Evolutionary conservation across 1,284 basidiomycete species (phyloP), one percentile per base, ranked within the genome.

Genomic region (Takashimella tepidaria): DNA sequence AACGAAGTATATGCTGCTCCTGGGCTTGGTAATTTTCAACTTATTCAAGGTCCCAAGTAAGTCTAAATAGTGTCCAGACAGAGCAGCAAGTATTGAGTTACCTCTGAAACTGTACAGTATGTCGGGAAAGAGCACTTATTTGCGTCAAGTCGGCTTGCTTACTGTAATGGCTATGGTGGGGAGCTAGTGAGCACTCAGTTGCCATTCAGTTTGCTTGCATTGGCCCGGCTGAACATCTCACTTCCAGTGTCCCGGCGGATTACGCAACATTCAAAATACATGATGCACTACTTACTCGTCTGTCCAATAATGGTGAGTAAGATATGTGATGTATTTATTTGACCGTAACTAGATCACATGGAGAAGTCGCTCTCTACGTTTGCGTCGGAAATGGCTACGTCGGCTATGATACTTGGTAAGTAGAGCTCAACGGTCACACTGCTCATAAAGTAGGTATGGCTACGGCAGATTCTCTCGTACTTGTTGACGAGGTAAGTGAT

Each of bases 91-190:
- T n/a, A n/a, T n/a, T n/a, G n/a, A n/a, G n/a, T n/a, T n/a, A n/a
- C n/a, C n/a, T n/a, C n/a, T n/a, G n/a, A n/a, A n/a, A n/a, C n/a
- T n/a, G n/a, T n/a, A n/a, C n/a, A n/a, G n/a, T 68, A 92, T 92
- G 89, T 88, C 88, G 25, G 89, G 84, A 1, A 98, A 98, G 75
- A 95, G 88, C 68, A 97, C 92, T 0, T 93, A 92, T 66, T 78
- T 98, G 10, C 82, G 85, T 19, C 92, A 96, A 69, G 82, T 92
- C 25, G 93, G 87, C 0, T 78, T 97, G 2, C 76, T 97, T 45
- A 81, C 83, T 0, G 79, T 95, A 19, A 87, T 95, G 82, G 90
- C 89, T 0, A 86, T 90, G 83, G 83, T 84, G 57, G 92, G 92
- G 0, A 90, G 86, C 72, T 93, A 90, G 72, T 78, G 50, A 61